phyloP scores from a whole-genome alignment of 2,329 filamentous ascomycete genomes.

The Diaporthe australafricana region DNA sequence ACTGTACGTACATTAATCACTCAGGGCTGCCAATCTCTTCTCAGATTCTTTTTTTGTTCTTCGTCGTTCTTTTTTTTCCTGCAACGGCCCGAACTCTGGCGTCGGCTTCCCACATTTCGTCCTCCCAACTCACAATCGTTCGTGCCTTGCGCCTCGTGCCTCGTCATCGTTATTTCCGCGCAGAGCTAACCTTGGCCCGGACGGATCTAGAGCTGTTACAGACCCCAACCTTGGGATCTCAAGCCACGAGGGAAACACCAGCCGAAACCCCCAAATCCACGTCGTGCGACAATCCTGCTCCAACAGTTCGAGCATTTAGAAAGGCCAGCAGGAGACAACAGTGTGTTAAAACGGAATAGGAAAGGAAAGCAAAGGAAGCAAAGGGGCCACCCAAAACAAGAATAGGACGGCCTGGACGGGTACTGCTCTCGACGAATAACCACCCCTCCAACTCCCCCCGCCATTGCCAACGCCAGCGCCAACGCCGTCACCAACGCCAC shows the following conservation, averaged over 20 bases:
- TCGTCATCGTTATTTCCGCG: slow-evolving; percentile 19
- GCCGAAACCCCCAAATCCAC: slow-evolving; percentile 19
- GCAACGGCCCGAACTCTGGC: slow-evolving; percentile 23
- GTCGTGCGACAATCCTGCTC: slow-evolving; percentile 28
- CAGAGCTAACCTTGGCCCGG: neutral
- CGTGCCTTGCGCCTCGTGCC: slow-evolving; percentile 4
- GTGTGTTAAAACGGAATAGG: neutral
- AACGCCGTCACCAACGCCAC: neutral
- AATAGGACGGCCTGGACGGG: neutral
- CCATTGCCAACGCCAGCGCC: slow-evolving; percentile 6
- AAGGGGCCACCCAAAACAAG: neutral
- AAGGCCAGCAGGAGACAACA: neutral
- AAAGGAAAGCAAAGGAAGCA: neutral
- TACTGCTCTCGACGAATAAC: neutral
- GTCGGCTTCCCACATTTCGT: slow-evolving; percentile 8
- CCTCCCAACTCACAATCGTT: neutral
- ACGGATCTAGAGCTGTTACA: neutral
- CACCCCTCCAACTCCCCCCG: slow-evolving; percentile 14
- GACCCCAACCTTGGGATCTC: neutral
- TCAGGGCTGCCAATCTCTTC: slow-evolving; percentile 11
- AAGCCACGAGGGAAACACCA: slow-evolving; percentile 1
- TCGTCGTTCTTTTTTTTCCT: neutral
- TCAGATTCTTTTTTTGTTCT: neutral
- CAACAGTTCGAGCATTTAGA: neutral
- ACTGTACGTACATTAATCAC: slow-evolving; percentile 14